phyloP scores from a whole-genome alignment of 164 flowering plant species.

The Annona squamosa region DNA sequence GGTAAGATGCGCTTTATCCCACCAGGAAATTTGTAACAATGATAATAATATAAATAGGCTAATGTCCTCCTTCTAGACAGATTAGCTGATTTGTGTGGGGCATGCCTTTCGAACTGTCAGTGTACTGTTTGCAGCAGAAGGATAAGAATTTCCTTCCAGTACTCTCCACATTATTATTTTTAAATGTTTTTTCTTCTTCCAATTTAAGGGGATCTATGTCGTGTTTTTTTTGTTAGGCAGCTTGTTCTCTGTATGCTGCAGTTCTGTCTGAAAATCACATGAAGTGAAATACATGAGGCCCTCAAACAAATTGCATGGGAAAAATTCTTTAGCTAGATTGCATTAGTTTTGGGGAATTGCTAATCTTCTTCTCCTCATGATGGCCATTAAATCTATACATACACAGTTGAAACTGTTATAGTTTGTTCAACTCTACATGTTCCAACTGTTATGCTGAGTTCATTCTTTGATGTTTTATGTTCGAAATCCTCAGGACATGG shows the following conservation, averaged over 20 bases:
- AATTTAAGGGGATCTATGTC: neutral
- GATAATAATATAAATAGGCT: neutral
- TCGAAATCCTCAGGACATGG: constrained; percentile 41
- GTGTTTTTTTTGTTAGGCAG: neutral
- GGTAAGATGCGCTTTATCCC: neutral
- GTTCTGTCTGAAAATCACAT: neutral
- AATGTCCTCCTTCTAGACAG: neutral
- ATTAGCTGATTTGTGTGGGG: neutral
- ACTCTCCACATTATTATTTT: neutral
- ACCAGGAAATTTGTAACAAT: no score
- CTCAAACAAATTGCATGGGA: neutral
- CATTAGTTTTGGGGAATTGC: no score
- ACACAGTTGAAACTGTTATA: neutral
- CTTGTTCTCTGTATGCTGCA: neutral
- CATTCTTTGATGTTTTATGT: neutral
- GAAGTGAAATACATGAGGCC: neutral
- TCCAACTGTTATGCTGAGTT: neutral
- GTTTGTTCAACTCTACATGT: neutral
- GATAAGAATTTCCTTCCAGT: neutral
- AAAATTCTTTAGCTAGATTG: no score
- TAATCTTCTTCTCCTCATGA: neutral
- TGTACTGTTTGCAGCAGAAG: no score
- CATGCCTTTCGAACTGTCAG: neutral
- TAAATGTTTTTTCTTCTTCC: neutral
- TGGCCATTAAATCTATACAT: neutral